Evolutionary conservation across 306 rosid genomes (phyloP).

Genomic region (Sphenostylis stenocarpa): DNA sequence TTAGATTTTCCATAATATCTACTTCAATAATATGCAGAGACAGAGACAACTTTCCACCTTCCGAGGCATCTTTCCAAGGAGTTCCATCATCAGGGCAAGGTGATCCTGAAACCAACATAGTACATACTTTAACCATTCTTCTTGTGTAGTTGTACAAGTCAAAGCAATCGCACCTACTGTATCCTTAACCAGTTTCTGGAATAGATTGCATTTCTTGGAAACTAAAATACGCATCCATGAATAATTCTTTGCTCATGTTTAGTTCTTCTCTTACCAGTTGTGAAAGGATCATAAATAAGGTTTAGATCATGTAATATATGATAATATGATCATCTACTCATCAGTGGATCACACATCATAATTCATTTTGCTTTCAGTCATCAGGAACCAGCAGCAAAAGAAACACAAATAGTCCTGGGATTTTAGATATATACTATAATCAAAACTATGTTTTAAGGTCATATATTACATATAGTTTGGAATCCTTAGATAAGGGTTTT

Average conservation of each 20-base stretch:
- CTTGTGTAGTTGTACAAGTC: background rate
- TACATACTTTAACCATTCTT: slow-evolving; percentile 4
- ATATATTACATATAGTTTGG: too few relatives aligned
- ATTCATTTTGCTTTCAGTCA: background rate
- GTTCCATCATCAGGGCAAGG: slow-evolving; percentile 99
- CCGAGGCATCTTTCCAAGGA: slow-evolving; percentile 93
- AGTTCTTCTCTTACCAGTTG: background rate
- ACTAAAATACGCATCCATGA: background rate
- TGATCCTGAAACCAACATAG: slow-evolving; percentile 76
- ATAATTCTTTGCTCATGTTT: background rate
- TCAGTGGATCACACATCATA: background rate
- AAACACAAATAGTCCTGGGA: background rate
- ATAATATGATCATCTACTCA: background rate
- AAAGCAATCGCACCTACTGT: background rate
- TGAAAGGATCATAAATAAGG: background rate
- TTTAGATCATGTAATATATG: background rate
- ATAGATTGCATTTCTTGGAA: background rate
- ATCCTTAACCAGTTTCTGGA: slow-evolving; percentile 14
- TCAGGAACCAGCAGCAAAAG: slow-evolving; percentile 1
- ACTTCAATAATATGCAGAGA: background rate
- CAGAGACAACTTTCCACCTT: slow-evolving; percentile 49
- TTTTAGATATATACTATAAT: background rate
- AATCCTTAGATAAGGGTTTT: background rate
- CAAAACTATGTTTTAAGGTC: background rate
- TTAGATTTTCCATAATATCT: slow-evolving; percentile 28